Base-by-base conservation (phyloP, 257 asterid genomes). In the Knoxia roxburghii region DNA sequence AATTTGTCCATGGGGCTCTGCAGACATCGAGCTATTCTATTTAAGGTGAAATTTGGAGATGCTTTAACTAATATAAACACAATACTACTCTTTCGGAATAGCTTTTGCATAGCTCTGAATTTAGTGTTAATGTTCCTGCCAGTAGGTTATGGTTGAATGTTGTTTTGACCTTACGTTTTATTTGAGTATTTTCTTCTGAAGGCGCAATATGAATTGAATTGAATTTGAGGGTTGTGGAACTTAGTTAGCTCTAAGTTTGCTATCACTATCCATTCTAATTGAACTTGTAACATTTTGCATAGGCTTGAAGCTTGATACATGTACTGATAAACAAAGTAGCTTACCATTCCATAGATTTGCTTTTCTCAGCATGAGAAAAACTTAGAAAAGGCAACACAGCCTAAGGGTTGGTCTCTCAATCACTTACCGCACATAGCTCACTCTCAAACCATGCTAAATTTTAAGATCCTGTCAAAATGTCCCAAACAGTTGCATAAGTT, bases 21-120 rank as follows among this genome's bases (percentile, higher is more conserved):
- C 82, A 87, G 97, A 84, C 99, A 94, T 70, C 96, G 99, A 18
- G 95, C 97, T 53, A 84, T 94, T 74, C 76, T 94, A 67, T 94
- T 90, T 82, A 94, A 94, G 96, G 99, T 94, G 66, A 79, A 64
- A 59, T n/a, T 14, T 41, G 12, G 18, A 51, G 60, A 54, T 27
- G 21, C 57, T 40, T 18, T 54, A 20, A 52, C 21, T 45, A 37
- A 50, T 27, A 51, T 35, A 14, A 46, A 40, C 14, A 61, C 0
- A 20, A 50, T n/a, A 60, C 18, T 30, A 20, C 17, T 11, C 12
- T 2, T 39, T 11, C 2, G 11, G 21, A 29, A 2, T 55, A 50
- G 49, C 29, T 71, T 24, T 27, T 41, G 3, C 6, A 10, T 0
- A 12, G 40, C 23, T 23, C 40, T 40, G 35, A 2, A 24, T 6